Conservation (phyloP, 345 rosid genomes). For the Eucalyptus regnans region DNA sequence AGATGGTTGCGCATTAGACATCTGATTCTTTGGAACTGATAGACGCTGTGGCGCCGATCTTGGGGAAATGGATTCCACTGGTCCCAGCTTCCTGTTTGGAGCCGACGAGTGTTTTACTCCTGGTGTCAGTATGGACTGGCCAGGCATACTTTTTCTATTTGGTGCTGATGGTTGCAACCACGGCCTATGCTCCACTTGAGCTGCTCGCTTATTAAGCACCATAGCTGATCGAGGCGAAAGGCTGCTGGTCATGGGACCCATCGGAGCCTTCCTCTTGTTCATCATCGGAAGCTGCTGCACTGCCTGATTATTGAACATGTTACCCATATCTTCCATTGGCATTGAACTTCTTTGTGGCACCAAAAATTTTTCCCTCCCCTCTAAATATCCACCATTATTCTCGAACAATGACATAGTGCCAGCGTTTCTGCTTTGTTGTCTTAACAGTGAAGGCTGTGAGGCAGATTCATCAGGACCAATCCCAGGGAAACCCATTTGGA, state of each 20-base stretch:
- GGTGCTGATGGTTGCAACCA: slow-evolving; percentile 58
- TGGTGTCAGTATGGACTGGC: slow-evolving; percentile 17
- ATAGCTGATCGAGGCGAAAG: slow-evolving; percentile 13
- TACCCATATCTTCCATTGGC: slow-evolving; percentile 15
- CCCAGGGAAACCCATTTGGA: slow-evolving; percentile 20
- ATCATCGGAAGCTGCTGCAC: slow-evolving; percentile 17
- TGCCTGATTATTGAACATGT: slow-evolving; percentile 9
- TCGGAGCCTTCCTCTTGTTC: slow-evolving; percentile 50
- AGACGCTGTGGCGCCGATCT: slow-evolving; percentile 29
- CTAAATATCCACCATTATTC: not conserved
- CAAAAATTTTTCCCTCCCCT: slow-evolving; percentile 5
- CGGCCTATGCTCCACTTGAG: slow-evolving; percentile 61
- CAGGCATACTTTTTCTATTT: slow-evolving; percentile 11
- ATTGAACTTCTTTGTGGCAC: slow-evolving; percentile 11
- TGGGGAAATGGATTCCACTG: slow-evolving; percentile 15
- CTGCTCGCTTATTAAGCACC: slow-evolving; percentile 39
- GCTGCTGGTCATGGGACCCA: slow-evolving; percentile 17
- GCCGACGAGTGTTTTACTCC: slow-evolving; percentile 24
- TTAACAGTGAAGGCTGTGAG: slow-evolving; percentile 5
- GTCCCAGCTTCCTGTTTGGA: slow-evolving; percentile 26
- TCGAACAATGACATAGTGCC: not conserved
- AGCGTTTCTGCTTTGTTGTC: slow-evolving; percentile 3
- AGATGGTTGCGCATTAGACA: slow-evolving; percentile 7
- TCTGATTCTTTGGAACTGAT: slow-evolving; percentile 24
- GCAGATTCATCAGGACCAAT: slow-evolving; percentile 1